Conservation (phyloP, 345 rosid species). For the Aethionema arabicum region DNA sequence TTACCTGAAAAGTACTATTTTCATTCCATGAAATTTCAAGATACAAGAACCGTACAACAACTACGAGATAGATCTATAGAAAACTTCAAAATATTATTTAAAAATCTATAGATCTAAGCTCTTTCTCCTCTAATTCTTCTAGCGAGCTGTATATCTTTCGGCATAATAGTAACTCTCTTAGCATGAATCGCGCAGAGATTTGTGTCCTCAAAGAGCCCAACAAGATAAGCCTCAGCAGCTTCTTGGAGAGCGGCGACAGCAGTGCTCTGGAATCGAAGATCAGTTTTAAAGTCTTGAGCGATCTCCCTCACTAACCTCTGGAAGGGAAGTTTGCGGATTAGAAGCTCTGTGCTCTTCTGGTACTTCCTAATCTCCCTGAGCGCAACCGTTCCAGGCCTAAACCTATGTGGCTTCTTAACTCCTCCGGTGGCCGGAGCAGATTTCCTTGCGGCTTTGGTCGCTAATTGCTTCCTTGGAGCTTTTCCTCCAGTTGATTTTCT, state of each 20-base stretch:
- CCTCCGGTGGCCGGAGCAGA: conserved; percentile 46
- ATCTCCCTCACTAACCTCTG: conserved; percentile 43
- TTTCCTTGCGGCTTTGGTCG: conserved; percentile 38
- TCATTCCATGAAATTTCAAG: too few relatives aligned
- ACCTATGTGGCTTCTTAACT: conserved; percentile 45
- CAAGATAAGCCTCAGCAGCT: too few relatives aligned
- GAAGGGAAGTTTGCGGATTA: conserved; percentile 15
- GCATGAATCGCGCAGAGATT: not conserved
- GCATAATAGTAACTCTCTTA: too few relatives aligned
- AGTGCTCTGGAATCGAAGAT: conserved; percentile 44
- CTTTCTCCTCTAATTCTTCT: not conserved
- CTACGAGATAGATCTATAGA: too few relatives aligned
- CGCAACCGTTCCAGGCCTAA: conserved; percentile 42
- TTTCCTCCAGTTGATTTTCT: conserved; percentile 43
- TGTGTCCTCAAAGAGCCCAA: too few relatives aligned
- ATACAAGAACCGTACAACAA: too few relatives aligned
- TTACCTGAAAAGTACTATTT: too few relatives aligned
- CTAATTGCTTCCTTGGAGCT: conserved; percentile 40
- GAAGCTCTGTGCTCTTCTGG: too few relatives aligned
- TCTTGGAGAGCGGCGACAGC: not conserved
- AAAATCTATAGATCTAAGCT: not conserved
- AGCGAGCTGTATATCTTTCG: too few relatives aligned
- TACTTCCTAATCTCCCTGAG: conserved; percentile 18
- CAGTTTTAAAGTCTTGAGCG: conserved; percentile 44
- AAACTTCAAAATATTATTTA: too few relatives aligned